Percentiles rank a stretch among this genome's conserved stretches.
Conservation (phyloP, 768 basidiomycete genomes). For the Russula vinacea region DNA sequence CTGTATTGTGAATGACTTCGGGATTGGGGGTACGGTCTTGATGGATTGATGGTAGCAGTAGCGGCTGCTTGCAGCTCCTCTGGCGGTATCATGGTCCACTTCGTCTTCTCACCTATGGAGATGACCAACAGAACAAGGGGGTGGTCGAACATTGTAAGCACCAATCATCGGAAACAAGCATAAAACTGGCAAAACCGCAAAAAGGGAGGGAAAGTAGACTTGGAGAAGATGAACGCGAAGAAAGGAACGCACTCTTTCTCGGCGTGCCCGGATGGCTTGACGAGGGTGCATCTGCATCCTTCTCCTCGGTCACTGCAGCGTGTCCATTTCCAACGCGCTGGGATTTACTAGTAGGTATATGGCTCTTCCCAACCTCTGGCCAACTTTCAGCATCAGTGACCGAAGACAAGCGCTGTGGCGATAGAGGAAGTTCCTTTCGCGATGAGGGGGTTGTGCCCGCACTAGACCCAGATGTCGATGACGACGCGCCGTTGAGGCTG, state of each 20-base stretch:
- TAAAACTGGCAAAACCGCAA: constrained; percentile 12
- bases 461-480: constrained; percentile 17
- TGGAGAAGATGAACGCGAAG: constrained; percentile 4
- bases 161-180: constrained; percentile 9
- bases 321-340: constrained; percentile 25
- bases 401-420: constrained; percentile 33
- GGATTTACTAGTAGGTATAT: constrained; percentile 19
- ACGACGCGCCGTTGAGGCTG: constrained; percentile 18
- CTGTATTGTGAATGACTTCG: constrained; percentile 33
- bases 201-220: constrained; percentile 7
- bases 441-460: constrained; percentile 46
- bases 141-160: constrained; percentile 13
- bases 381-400: constrained; percentile 41
- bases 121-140: constrained; percentile 6
- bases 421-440: constrained; percentile 41
- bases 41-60: constrained; percentile 43
- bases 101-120: constrained; percentile 50
- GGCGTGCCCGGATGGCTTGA: constrained; percentile 36
- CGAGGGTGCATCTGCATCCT: constrained; percentile 29
- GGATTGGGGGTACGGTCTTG: constrained; percentile 33
- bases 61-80: constrained; percentile 54
- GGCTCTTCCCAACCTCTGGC: constrained; percentile 46
- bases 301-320: constrained; percentile 25
- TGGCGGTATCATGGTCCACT: constrained; percentile 60
- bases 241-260: constrained; percentile 40